These are phyloP conservation scores for Botryotinia convoluta DNA, from an alignment of 2,329 filamentous ascomycete species.

Conservation along the genomic window DNA sequence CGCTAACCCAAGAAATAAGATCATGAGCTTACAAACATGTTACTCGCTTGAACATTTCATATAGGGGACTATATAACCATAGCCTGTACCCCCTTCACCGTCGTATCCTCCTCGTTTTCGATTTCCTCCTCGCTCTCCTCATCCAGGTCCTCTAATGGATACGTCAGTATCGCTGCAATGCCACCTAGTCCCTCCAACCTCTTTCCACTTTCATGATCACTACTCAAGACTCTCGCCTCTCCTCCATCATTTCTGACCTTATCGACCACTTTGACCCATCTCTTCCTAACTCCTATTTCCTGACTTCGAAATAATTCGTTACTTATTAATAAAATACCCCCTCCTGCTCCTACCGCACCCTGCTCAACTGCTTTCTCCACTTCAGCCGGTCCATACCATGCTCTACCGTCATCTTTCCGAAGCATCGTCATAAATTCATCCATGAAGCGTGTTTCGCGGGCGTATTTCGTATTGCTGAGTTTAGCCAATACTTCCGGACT, in stretches of 20 bases:
- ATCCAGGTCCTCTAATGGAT: slow-evolving; percentile 78
- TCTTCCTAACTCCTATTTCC: slow-evolving; percentile 70
- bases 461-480: slow-evolving; percentile 84
- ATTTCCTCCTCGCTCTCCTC: slow-evolving; percentile 53
- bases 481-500: slow-evolving; percentile 73
- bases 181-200: slow-evolving; percentile 79
- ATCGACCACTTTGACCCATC: slow-evolving; percentile 84
- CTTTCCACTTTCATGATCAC: slow-evolving; percentile 89
- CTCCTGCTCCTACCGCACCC: slow-evolving; percentile 83
- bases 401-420: slow-evolving; percentile 79
- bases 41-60: too few species aligned
- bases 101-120: background rate
- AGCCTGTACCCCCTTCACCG: background rate
- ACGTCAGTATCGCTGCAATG: slow-evolving; percentile 87
- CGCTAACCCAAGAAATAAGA: background rate
- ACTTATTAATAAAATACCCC: slow-evolving; percentile 80
- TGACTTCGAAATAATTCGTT: slow-evolving; percentile 85
- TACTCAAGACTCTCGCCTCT: slow-evolving; percentile 84
- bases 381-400: slow-evolving; percentile 84
- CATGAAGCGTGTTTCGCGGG: slow-evolving; percentile 78
- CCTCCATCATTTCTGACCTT: slow-evolving; percentile 83
- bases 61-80: background rate
- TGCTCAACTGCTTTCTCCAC: slow-evolving; percentile 81
- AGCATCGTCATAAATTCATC: slow-evolving; percentile 78
- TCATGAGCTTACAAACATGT: background rate